phyloP scores from a whole-genome alignment of 768 basidiomycete species.

The Naganishia onofrii region DNA sequence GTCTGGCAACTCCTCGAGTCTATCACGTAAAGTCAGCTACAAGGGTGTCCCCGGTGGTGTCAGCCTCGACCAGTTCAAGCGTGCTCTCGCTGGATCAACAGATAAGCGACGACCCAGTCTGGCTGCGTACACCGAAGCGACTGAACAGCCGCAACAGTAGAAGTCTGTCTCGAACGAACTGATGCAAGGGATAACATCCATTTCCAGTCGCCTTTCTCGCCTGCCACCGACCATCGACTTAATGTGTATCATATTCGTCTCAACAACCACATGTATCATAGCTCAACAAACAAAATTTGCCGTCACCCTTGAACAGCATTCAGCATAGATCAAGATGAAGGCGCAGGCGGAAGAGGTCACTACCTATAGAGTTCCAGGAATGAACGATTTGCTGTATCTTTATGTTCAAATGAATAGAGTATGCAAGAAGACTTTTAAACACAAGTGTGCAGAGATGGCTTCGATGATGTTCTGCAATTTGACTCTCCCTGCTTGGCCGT shows the following conservation, averaged over 20 bases:
- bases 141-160: conserved; percentile 1
- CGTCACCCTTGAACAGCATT: conserved; percentile 8
- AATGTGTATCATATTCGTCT: conserved; percentile 18
- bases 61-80: conserved; percentile 49
- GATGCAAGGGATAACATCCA: no score
- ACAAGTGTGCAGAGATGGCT: not conserved
- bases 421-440: not conserved
- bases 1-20: conserved; percentile 12
- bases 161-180: not conserved
- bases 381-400: conserved; percentile 3
- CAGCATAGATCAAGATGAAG: conserved; percentile 16
- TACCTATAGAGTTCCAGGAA: conserved; percentile 7
- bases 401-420: not conserved
- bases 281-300: conserved; percentile 22
- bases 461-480: no score
- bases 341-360: not conserved
- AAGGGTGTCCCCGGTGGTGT: conserved; percentile 33
- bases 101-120: conserved; percentile 36
- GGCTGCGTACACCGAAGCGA: conserved; percentile 19
- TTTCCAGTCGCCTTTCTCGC: not conserved
- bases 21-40: conserved; percentile 31
- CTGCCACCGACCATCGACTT: not conserved
- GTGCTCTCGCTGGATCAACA: conserved; percentile 46
- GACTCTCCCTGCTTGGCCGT: no score
- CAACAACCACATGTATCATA: conserved; percentile 21